Evolutionary conservation across 1,139 yeast genomes (phyloP), one percentile per base, ranked within the genome.

Genomic region (Candida anutae): DNA sequence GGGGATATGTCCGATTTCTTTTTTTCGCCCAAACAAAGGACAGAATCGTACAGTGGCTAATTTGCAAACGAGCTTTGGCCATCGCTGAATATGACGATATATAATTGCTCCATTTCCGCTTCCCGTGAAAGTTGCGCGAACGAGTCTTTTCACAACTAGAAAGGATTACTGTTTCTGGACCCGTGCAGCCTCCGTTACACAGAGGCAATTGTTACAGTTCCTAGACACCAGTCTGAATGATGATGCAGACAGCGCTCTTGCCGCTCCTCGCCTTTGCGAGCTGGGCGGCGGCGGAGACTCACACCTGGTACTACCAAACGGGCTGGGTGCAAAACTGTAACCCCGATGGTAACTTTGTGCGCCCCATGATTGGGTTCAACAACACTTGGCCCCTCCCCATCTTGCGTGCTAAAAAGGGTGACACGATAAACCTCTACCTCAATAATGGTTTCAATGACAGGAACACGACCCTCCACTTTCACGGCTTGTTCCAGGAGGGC

Each of bases 331-430:
- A n/a, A n/a, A 50, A 50, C 11, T 77, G 74, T 16, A 79, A 82
- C 51, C 87, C 88, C 1, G 96, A 88, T 51, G 95, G 95, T 16
- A 49, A 59, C 21, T 50, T 51, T 22, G 77, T 72, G 28, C 65
- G 93, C 37, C 65, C 65, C 15, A 81, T 85, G 32, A 73, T 87
- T 37, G 84, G 94, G 3, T 77, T 88, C 58, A 87, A 87, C 48
- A 78, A 77, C 36, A 62, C 73, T 37, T 87, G 84, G 77, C 97
- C 97, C 21, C 69, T 87, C 64, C 97, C 97, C 4, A 69, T 69
- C 12, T 60, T 88, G 35, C 62, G 73, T 24, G 82, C 83, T 33
- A 65, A 68, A 37, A 75, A 71, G 46, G 88, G 93, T 40, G 97
- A 88, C 58, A 62, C 80, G n/a, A 65, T 88, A 16, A 55, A 75